Conservation (phyloP, 2,329 filamentous ascomycete genomes). For the Colletotrichum graminicola region DNA sequence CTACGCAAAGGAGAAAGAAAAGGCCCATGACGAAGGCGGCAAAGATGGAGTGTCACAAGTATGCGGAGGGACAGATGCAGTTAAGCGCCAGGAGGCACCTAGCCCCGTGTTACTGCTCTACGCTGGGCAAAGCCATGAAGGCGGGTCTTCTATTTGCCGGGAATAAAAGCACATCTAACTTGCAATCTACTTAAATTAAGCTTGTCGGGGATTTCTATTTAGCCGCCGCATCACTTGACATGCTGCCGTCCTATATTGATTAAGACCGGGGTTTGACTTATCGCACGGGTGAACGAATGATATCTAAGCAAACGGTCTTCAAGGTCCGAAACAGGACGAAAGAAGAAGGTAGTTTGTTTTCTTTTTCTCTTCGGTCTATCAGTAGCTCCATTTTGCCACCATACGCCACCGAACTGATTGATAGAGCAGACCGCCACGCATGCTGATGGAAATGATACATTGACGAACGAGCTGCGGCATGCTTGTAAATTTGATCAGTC, state of each 20-base stretch:
- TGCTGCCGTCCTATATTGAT: not conserved
- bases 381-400: not conserved
- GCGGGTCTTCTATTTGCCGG: constrained; percentile 4
- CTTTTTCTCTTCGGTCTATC: no score
- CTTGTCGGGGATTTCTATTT: constrained; percentile 17
- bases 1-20: not conserved
- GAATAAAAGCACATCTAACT: not conserved
- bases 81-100: not conserved
- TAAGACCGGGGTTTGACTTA: not conserved
- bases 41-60: not conserved
- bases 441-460: not conserved
- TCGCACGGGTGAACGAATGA: not conserved
- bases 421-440: not conserved
- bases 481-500: rapidly evolving
- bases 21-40: not conserved
- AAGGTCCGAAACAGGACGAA: not conserved
- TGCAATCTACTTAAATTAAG: constrained; percentile 34
- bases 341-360: not conserved
- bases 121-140: not conserved
- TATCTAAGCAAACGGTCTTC: not conserved
- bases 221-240: constrained; percentile 1
- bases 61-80: not conserved
- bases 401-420: not conserved
- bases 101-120: not conserved
- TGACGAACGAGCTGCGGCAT: not conserved